Evolutionary conservation across 2,329 filamentous ascomycete species (phyloP), one percentile per base, ranked within the genome.

Genomic region (Botrytis sinoallii): DNA sequence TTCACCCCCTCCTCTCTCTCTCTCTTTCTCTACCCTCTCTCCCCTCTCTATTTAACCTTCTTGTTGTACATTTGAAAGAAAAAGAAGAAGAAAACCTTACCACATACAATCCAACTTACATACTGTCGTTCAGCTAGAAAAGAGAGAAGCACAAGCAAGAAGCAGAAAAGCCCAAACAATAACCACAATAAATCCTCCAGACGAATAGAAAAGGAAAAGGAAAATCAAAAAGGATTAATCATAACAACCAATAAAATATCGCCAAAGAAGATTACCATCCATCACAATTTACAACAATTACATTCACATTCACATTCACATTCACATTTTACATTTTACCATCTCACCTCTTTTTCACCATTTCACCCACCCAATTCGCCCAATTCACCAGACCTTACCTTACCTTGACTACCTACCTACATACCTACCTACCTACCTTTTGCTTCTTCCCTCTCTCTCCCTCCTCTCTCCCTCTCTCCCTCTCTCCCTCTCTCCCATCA

Each of bases 41-140:
- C 61, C 1, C 2, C 61, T 5, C 40, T 52, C 55, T 48, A 20
- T 52, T 70, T 61, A 20, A 60, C 32, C 42, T 32, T 44, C 10
- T 57, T 40, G 44, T 48, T 29, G 52, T 29, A 55, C n/a, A 29
- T 29, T 29, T 7, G 12, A 52, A n/a, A 52, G 48, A n/a, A 52
- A n/a, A 52, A 12, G 46, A 46, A 44, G 8, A 55, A 7, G 1
- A n/a, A 8, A 29, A 14, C 9, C 52, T 18, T 16, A 16, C 25
- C n/a, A 40, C 55, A 70, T 20, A 42, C 60, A 52, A 72, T 66
- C 70, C 70, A 72, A 72, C 61, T 72, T 59, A 72, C 70, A 66
- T 59, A 72, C 61, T 72, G 44, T 72, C 70, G 38, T 72, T 72
- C 40, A 42, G 25, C 60, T 44, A 32, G 38, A 32, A 70, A 64